These are phyloP conservation scores for Fistulinella prunicolor DNA, from an alignment of 768 basidiomycete genomes.

Conservation along the genomic window DNA sequence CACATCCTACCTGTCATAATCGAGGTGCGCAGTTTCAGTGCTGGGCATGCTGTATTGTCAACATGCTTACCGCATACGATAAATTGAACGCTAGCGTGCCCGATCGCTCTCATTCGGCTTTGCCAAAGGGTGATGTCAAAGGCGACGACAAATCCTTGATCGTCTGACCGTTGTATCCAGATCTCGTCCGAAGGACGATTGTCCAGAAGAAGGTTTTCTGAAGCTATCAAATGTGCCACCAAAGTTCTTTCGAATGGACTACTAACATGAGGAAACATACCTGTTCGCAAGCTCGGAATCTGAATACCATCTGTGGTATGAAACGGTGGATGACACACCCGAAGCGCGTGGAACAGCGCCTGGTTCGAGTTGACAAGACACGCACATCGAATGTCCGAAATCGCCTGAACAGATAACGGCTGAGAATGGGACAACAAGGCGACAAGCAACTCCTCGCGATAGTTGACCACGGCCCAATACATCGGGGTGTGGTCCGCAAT, in stretches of 20 bases:
- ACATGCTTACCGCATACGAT: slow-evolving; percentile 41
- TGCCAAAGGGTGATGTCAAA: slow-evolving; percentile 60
- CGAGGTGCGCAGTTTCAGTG: not conserved
- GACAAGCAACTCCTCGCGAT: slow-evolving; percentile 41
- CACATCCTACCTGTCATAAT: slow-evolving; percentile 22
- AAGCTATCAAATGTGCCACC: slow-evolving; percentile 16
- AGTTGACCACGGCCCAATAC: slow-evolving; percentile 34
- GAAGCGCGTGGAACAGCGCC: slow-evolving; percentile 27
- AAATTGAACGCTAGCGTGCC: slow-evolving; percentile 59
- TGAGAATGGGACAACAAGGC: slow-evolving; percentile 52
- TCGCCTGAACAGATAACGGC: slow-evolving; percentile 39
- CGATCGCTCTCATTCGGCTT: slow-evolving; percentile 64
- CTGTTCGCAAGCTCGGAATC: slow-evolving; percentile 7
- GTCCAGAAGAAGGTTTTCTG: slow-evolving; percentile 45
- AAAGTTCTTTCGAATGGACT: not conserved
- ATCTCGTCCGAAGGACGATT: slow-evolving; percentile 50
- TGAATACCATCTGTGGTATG: slow-evolving; percentile 22
- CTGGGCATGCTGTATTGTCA: not conserved
- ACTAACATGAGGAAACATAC: slow-evolving; percentile 21
- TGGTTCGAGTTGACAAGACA: slow-evolving; percentile 45
- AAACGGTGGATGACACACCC: slow-evolving; percentile 21
- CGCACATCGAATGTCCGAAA: slow-evolving; percentile 63
- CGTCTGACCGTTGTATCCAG: slow-evolving; percentile 44
- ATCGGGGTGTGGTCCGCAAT: slow-evolving; percentile 28
- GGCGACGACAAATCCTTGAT: slow-evolving; percentile 48